Evolutionary conservation across 176 grass and related monocot genomes (phyloP).

Genomic region (Eragrostis curvula): DNA sequence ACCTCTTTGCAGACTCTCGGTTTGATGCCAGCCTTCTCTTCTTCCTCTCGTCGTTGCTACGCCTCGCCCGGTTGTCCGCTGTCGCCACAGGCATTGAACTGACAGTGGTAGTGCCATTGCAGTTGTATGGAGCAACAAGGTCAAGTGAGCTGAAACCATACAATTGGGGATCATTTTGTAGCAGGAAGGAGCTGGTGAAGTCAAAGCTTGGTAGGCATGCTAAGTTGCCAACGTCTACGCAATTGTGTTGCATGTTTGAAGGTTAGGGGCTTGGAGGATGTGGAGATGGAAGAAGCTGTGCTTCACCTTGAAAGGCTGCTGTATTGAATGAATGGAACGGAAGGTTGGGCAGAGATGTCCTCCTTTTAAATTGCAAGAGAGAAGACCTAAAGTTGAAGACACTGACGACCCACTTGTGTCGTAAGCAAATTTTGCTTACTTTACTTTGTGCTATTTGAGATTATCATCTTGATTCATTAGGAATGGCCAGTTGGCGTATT

Average conservation of each 20-base stretch:
- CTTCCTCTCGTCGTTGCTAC: slow-evolving; percentile 59
- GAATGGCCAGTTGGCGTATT: slow-evolving; percentile 31
- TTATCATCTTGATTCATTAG: slow-evolving; percentile 44
- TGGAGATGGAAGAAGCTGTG: slow-evolving; percentile 11
- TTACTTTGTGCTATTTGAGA: slow-evolving; percentile 43
- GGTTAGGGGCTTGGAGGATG: background rate
- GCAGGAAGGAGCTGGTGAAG: slow-evolving; percentile 27
- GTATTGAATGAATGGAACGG: slow-evolving; percentile 45
- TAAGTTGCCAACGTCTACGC: slow-evolving; percentile 22
- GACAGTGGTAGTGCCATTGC: slow-evolving; percentile 5
- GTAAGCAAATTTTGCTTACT: slow-evolving; percentile 46
- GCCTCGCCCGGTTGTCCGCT: background rate
- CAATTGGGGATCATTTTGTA: slow-evolving; percentile 7
- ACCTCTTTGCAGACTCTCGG: slow-evolving; percentile 79
- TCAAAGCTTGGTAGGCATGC: slow-evolving; percentile 33
- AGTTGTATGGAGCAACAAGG: slow-evolving; percentile 30
- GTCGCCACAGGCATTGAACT: background rate
- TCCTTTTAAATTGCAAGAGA: slow-evolving; percentile 49
- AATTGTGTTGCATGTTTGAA: slow-evolving; percentile 41
- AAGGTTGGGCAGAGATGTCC: slow-evolving; percentile 17
- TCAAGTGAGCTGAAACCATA: slow-evolving; percentile 19
- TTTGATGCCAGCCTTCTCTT: slow-evolving; percentile 80
- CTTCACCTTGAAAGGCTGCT: background rate
- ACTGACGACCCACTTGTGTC: slow-evolving; percentile 26
- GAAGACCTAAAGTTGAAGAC: slow-evolving; percentile 33